Evolutionary conservation across 225 moss, liverwort and hornwort genomes (phyloP), one percentile per base, ranked within the genome.

Genomic region (Lunularia cruciata): DNA sequence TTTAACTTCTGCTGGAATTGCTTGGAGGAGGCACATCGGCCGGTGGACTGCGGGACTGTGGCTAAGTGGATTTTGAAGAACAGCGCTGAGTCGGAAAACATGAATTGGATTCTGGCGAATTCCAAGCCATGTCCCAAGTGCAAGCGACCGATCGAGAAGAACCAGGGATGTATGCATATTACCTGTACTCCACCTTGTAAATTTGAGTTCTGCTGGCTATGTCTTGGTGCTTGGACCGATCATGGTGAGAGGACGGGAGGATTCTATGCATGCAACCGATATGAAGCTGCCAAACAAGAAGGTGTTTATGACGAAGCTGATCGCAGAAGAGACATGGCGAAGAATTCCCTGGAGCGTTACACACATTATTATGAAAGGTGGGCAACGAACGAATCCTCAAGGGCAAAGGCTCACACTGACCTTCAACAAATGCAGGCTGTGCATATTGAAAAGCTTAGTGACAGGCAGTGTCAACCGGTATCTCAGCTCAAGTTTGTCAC

Each of bases 41-140:
- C 98, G 57, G 98, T 98, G 69, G 90, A 98, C 76, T 98, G 98
- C 77, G 85, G 88, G 42, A 98, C 98, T 4, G 98, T 98, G 64
- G 89, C 86, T 52, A 86, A 89, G 78, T 98, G 98, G 98, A 89
- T 98, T 76, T 78, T 89, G 42, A 98, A 98, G 82, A 93, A 98
- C 62, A 93, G 98, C 76, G 98, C 98, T 2, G 98, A 98, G 72
- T 98, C 93, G 13, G 98, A 98, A 85, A 93, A 98, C 63, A 93
- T 98, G 93, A 98, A 98, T 68, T 98, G 98, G 98, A 98, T 98
- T 70, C 75, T 98, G 72, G 98, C 93, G n/a, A 98, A 98, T 87
- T 93, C 93, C 59, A 93, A 98, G 75, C 98, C 93, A 37, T 98
- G 98, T 53, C 98, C 98, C 2, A 98, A 98, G 73, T 98, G 98